Evolutionary conservation across 495 filamentous ascomycete species (phyloP).

Genomic region (Sabuloglossum arenarium): DNA sequence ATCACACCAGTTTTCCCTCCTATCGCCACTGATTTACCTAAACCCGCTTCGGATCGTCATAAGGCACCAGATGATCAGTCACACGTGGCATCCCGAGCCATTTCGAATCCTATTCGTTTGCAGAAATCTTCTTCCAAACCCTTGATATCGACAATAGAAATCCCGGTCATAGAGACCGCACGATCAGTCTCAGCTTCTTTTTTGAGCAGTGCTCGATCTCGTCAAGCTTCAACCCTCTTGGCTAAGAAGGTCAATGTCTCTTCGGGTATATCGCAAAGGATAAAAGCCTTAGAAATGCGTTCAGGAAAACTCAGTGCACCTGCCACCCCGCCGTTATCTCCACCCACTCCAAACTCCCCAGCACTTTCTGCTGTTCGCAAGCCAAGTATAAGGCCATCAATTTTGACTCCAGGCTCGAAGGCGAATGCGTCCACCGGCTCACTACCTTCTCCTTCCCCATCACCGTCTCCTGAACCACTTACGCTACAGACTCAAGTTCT

Average conservation of each 20-base stretch:
- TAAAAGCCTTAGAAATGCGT: constrained; percentile 69
- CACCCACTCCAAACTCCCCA: neutral
- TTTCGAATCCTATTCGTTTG: neutral
- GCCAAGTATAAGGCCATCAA: neutral
- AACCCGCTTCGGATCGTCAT: neutral
- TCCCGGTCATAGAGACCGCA: neutral
- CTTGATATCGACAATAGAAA: neutral
- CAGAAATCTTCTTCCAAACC: neutral
- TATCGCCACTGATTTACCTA: constrained; percentile 12
- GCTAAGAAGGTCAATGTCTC: constrained; percentile 67
- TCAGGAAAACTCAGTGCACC: constrained; percentile 21
- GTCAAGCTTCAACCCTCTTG: constrained; percentile 17
- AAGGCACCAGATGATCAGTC: neutral
- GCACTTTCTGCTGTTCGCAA: neutral
- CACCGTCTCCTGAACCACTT: constrained; percentile 9
- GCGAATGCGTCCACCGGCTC: constrained; percentile 14
- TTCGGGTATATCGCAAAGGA: constrained; percentile 72
- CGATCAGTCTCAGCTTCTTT: neutral
- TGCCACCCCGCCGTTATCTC: constrained; percentile 10
- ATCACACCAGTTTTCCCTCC: constrained; percentile 41
- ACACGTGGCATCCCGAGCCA: neutral
- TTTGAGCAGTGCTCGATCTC: neutral
- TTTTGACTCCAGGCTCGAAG: constrained; percentile 13
- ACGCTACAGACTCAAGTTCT: constrained; percentile 1
- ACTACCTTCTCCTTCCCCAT: constrained; percentile 13